Evolutionary conservation across 169 alveolate species (phyloP), one percentile per base, ranked within the genome.

Genomic region (Plasmodium knowlesi): DNA sequence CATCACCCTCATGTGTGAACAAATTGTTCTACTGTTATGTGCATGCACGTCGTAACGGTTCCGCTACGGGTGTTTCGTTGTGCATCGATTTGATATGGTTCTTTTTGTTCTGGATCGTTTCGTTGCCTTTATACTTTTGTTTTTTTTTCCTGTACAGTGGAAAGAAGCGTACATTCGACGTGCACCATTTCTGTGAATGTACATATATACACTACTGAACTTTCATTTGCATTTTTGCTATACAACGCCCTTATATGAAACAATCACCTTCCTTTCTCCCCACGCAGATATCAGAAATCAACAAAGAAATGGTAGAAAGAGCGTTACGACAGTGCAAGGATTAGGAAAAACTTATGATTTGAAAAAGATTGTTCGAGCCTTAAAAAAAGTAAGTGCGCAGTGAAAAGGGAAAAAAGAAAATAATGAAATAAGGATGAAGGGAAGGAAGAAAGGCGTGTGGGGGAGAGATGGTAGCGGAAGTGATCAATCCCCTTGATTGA

Each of bases 291-390:
- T 98, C 37, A 96, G 99, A 61, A 98, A 97, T 95, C 99, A 98
- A 95, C 99, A 98, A 96, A 96, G 99, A 43, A 98, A 98, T 96
- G 99, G 99, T 81, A 96, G 99, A 84, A 98, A 98, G 95, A 97
- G 99, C 88, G 98, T 98, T 41, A 98, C 99, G 74, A 98, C 99
- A 57, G 99, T 98, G 83, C 99, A 98, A 95, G 99, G 99, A 74
- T 97, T 98, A 70, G 97, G 97, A 83, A 97, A 97, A 92, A 96
- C 97, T 57, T 98, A 97, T 94, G 99, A 97, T 96, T 92, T 97
- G 92, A 98, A 98, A 93, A 98, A 98, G 92, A 95, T 98, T 96
- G 98, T 98, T 85, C 96, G 98, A 57, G 99, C 99, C 70, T 95
- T 98, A 81, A 98, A 98, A 95, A 98, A 98, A 93, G 97, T 92